A percentile compares a stretch with the other conserved stretches of the same genome.
Conservation (phyloP, 192 early-diverging fungal genomes). For the Coemansia sp. region DNA sequence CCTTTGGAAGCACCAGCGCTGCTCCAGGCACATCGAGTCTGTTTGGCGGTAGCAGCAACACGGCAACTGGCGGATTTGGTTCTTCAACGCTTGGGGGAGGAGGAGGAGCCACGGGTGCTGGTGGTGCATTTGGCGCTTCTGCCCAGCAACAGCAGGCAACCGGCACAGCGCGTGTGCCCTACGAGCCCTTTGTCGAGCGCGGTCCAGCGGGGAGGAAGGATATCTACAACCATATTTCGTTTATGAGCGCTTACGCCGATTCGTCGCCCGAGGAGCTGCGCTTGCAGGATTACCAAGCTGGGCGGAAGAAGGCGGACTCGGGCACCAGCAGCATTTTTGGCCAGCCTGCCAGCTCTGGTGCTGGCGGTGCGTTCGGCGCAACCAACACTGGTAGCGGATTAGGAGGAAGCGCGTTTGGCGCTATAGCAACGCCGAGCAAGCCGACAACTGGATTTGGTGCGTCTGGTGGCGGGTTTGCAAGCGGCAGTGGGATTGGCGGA, state of each 20-base stretch:
- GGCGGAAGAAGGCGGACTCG: slow-evolving; percentile 64
- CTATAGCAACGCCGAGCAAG: slow-evolving; percentile 7
- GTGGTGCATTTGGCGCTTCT: slow-evolving; percentile 30
- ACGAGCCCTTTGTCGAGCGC: slow-evolving; percentile 56
- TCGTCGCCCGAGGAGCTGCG: slow-evolving; percentile 92
- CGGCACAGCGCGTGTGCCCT: slow-evolving; percentile 63
- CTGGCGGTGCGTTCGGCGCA: slow-evolving; percentile 34
- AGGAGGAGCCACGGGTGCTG: background rate
- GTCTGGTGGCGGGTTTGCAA: background rate
- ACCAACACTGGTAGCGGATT: background rate
- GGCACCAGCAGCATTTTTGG: slow-evolving; percentile 42
- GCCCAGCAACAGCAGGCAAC: slow-evolving; percentile 20
- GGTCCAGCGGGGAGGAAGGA: slow-evolving; percentile 62
- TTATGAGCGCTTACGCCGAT: slow-evolving; percentile 84
- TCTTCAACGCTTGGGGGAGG: slow-evolving; percentile 11
- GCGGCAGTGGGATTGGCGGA: slow-evolving; percentile 16
- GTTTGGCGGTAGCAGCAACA: slow-evolving; percentile 19
- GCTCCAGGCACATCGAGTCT: slow-evolving; percentile 11
- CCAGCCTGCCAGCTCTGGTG: slow-evolving; percentile 19
- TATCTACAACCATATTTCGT: slow-evolving; percentile 70
- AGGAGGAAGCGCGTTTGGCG: slow-evolving; percentile 9
- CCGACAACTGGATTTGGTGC: slow-evolving; percentile 5
- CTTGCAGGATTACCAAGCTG: slow-evolving; percentile 83
- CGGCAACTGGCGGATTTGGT: background rate
- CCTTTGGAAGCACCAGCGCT: slow-evolving; percentile 41